Percentiles rank a stretch among this genome's conserved stretches.
Evolutionary conservation across 1,139 yeast species (phyloP).

Genomic region (Yamadazyma diddensiae): DNA sequence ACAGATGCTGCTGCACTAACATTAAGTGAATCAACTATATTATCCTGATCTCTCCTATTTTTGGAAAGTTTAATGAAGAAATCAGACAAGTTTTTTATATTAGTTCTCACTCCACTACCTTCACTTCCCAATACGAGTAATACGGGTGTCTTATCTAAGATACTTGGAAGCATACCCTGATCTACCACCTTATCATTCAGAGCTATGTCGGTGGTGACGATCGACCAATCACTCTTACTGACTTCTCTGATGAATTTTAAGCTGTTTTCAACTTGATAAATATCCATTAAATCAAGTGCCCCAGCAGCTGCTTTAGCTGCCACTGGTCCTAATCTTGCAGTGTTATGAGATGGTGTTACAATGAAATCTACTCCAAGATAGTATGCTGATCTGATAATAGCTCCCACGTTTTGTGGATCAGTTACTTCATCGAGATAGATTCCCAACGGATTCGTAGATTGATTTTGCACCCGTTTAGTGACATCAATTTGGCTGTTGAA

Average conservation of each 20-base stretch:
- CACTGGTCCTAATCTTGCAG: slow-evolving; percentile 73
- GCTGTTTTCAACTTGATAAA: slow-evolving; percentile 58
- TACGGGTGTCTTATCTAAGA: slow-evolving; percentile 53
- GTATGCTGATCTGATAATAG: slow-evolving; percentile 77
- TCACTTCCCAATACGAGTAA: slow-evolving; percentile 81
- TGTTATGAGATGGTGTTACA: slow-evolving; percentile 65
- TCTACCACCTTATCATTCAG: slow-evolving; percentile 41
- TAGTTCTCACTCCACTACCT: slow-evolving; percentile 75
- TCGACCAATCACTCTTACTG: slow-evolving; percentile 62
- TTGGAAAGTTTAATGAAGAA: slow-evolving; percentile 53
- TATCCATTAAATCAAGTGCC: slow-evolving; percentile 72
- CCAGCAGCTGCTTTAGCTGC: slow-evolving; percentile 86
- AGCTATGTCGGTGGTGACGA: slow-evolving; percentile 51
- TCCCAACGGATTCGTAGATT: slow-evolving; percentile 58
- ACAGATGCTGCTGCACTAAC: slow-evolving; percentile 89
- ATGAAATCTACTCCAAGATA: slow-evolving; percentile 84
- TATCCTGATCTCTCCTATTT: slow-evolving; percentile 29
- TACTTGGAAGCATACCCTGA: slow-evolving; percentile 38
- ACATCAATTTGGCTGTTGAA: slow-evolving; percentile 16
- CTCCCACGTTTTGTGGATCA: slow-evolving; percentile 91
- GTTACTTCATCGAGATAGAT: slow-evolving; percentile 77
- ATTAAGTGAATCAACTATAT: slow-evolving; percentile 72
- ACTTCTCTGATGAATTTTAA: slow-evolving; percentile 59
- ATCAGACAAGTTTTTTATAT: slow-evolving; percentile 61
- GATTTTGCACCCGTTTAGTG: slow-evolving; percentile 14